phyloP scores from a whole-genome alignment of 208 protist species.

The Vickermania spadyakhi region DNA sequence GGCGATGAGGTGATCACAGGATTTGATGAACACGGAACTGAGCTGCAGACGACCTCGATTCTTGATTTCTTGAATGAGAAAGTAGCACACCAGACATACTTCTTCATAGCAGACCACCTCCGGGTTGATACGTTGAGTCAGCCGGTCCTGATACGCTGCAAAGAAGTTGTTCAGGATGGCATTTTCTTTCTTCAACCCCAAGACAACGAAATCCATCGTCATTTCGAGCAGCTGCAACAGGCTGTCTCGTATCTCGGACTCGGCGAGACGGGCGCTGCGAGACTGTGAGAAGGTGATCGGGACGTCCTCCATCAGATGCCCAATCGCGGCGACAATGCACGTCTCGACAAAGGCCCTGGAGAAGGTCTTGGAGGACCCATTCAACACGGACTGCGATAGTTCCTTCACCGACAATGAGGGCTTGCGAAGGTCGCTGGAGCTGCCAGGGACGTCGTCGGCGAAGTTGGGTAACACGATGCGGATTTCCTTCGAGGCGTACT shows the following conservation, averaged over 20 bases:
- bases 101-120: not conserved
- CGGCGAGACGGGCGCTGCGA: not conserved
- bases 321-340: not conserved
- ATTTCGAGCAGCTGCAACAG: slow-evolving; percentile 6
- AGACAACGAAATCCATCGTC: not conserved
- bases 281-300: not conserved
- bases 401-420: not conserved
- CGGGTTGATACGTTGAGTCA: not conserved
- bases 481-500: not conserved
- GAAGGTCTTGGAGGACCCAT: not conserved
- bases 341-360: not conserved
- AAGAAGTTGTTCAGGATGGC: not conserved
- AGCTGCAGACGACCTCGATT: not conserved
- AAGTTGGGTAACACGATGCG: not conserved
- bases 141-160: not conserved
- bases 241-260: not conserved
- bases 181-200: not conserved
- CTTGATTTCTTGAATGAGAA: not conserved
- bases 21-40: not conserved
- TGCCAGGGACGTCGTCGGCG: not conserved
- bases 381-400: not conserved
- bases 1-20: not conserved
- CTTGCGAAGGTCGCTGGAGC: not conserved
- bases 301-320: not conserved
- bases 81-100: not conserved